Conservation (phyloP, 2,329 filamentous ascomycete species). For the Aureobasidium uvarum region DNA sequence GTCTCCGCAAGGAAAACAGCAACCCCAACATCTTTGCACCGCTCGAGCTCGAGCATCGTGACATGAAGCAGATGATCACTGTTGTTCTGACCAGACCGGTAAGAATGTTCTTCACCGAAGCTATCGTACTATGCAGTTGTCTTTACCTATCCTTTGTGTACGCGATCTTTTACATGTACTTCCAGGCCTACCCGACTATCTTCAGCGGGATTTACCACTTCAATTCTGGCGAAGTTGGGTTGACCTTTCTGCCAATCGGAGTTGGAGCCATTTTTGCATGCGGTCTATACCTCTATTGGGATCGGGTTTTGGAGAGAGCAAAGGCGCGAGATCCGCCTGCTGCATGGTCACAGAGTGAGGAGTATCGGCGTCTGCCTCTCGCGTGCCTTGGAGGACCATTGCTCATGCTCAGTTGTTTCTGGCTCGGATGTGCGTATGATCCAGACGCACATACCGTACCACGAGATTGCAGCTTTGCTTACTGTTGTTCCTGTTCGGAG, state of each 20-base stretch:
- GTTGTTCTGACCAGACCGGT: slow-evolving; percentile 70
- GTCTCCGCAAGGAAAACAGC: slow-evolving; percentile 57
- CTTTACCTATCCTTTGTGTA: slow-evolving; percentile 65
- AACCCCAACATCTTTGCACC: slow-evolving; percentile 56
- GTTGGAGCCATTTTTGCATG: slow-evolving; percentile 60
- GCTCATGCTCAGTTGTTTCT: slow-evolving; percentile 38
- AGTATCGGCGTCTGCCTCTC: slow-evolving; percentile 68
- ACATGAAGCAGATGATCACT: slow-evolving; percentile 59
- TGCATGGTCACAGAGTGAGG: slow-evolving; percentile 60
- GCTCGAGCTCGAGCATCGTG: slow-evolving; percentile 61
- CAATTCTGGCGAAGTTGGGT: slow-evolving; percentile 61
- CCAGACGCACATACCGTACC: background rate
- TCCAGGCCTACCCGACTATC: slow-evolving; percentile 69
- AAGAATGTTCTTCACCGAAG: slow-evolving; percentile 70
- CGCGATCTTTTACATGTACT: slow-evolving; percentile 68
- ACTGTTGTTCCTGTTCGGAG: background rate
- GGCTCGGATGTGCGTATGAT: slow-evolving; percentile 2
- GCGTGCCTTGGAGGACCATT: slow-evolving; percentile 68
- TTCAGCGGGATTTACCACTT: slow-evolving; percentile 64
- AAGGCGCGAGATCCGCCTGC: slow-evolving; percentile 44
- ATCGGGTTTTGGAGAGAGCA: slow-evolving; percentile 57
- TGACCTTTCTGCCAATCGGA: slow-evolving; percentile 68
- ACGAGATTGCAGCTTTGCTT: background rate
- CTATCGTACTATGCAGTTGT: slow-evolving; percentile 70
- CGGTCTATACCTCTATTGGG: slow-evolving; percentile 64